Evolutionary conservation across 225 moss, liverwort and hornwort genomes (phyloP), one percentile per base, ranked within the genome.

Genomic region (Pseudisothecium myosuroides): DNA sequence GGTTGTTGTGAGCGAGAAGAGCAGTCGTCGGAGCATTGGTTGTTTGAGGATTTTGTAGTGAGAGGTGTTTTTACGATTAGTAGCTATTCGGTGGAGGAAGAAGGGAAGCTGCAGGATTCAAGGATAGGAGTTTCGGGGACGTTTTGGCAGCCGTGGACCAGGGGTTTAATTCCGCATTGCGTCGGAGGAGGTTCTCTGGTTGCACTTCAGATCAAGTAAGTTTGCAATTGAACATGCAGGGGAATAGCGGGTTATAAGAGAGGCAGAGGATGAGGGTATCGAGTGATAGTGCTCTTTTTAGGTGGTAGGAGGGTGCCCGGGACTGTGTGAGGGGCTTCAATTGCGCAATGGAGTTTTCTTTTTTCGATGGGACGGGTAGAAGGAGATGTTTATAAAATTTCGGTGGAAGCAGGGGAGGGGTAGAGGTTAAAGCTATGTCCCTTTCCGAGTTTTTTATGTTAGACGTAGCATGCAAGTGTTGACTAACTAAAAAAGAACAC

Each of bases 11-110:
- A 90, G 86, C 47, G 88, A 85, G 82, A 89, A 78, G 71, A 69
- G 81, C 68, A 77, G 87, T 52, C 56, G 76, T 87, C 90, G 85
- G 65, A 92, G 90, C 87, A 88, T 93, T 85, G 93, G 87, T 41
- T 89, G 87, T 89, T 92, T 93, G 88, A 76, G 89, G 86, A 90
- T 87, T 81, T 85, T 90, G 91, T 93, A 89, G 88, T 15, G 17
- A 52, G 54, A 62, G 31, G n/a, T 3, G 1, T 65, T 31, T 31
- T 77, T 28, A 76, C 50, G 45, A 45, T 52, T 75, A 66, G 69
- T 31, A 58, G 85, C 85, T 85, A 17, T 64, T 86, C 24, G 74
- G 67, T 67, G 65, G 73, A 27, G 74, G 69, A 56, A 83, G 63
- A 82, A 83, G 72, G 72, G 60, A 54, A 77, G 82, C 63, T 84